phyloP scores from a whole-genome alignment of 2,329 filamentous ascomycete species.

The Davidsoniella eucalypti region DNA sequence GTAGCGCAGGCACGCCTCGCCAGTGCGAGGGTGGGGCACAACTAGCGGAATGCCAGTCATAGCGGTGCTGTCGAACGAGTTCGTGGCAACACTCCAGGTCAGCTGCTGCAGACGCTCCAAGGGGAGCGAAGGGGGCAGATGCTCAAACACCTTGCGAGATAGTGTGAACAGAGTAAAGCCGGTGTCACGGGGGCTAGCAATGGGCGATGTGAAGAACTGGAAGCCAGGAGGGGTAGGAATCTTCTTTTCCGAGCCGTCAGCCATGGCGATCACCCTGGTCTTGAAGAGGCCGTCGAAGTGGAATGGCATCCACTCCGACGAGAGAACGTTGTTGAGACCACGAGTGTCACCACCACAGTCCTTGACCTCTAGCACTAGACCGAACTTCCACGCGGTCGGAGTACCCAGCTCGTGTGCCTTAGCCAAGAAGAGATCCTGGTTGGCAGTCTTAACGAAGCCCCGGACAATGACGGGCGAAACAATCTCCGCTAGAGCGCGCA shows the following conservation, averaged over 20 bases:
- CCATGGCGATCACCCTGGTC: conserved; percentile 24
- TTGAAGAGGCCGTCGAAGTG: conserved; percentile 43
- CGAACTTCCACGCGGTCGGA: conserved; percentile 36
- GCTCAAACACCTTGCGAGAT: conserved; percentile 31
- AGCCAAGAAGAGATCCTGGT: conserved; percentile 28
- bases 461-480: conserved; percentile 38
- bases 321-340: conserved; percentile 32
- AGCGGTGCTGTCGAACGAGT: conserved; percentile 28
- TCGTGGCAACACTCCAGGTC: conserved; percentile 33
- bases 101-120: conserved; percentile 22
- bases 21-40: conserved; percentile 27
- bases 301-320: conserved; percentile 38
- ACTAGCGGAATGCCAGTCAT: conserved; percentile 30
- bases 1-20: conserved; percentile 33
- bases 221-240: conserved; percentile 31
- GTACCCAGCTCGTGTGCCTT: conserved; percentile 31
- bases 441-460: conserved; percentile 30
- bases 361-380: conserved; percentile 33
- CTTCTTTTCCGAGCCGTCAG: conserved; percentile 24
- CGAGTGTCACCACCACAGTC: conserved; percentile 27
- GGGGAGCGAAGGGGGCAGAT: conserved; percentile 24
- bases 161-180: conserved; percentile 38
- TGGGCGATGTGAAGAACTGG: conserved; percentile 34
- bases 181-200: conserved; percentile 29
- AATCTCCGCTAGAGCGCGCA: conserved; percentile 28